A percentile compares a stretch with the other conserved stretches of the same genome.
Evolutionary conservation across 805 yeast genomes (phyloP).

Genomic region (Kregervanrija fluxuum): DNA sequence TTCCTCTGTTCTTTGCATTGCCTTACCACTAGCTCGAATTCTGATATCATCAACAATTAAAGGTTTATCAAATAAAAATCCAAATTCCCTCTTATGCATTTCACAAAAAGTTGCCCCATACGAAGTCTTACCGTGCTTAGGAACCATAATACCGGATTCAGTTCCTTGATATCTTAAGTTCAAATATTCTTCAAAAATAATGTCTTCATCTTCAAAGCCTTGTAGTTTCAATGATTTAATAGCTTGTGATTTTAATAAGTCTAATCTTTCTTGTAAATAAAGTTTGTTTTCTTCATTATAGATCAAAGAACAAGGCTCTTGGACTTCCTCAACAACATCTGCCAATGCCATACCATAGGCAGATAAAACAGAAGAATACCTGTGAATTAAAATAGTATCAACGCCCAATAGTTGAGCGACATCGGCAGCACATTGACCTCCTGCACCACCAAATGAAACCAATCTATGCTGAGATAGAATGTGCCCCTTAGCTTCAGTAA

Average conservation of each 20-base stretch:
- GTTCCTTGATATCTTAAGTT: conserved; percentile 83
- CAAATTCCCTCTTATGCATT: conserved; percentile 64
- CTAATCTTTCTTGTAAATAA: conserved; percentile 38
- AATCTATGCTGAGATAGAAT: conserved; percentile 57
- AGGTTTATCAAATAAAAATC: conserved; percentile 53
- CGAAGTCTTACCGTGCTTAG: conserved; percentile 19
- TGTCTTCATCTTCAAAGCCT: conserved; percentile 40
- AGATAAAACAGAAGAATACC: conserved; percentile 75
- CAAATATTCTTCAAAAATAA: conserved; percentile 55
- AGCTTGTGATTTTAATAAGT: conserved; percentile 37
- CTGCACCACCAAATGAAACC: conserved; percentile 90
- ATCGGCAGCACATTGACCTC: conserved; percentile 83
- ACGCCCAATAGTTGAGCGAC: conserved; percentile 71
- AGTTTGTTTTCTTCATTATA: conserved; percentile 27
- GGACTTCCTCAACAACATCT: conserved; percentile 75
- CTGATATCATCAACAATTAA: conserved; percentile 62
- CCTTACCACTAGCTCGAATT: conserved; percentile 66
- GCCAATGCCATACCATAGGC: conserved; percentile 89
- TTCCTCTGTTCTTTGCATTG: conserved; percentile 33
- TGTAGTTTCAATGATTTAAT: conserved; percentile 37
- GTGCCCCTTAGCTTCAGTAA: conserved; percentile 82
- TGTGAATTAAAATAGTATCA: conserved; percentile 60
- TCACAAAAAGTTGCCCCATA: conserved; percentile 41
- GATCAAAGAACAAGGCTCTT: conserved; percentile 56
- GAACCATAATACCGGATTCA: conserved; percentile 80